phyloP scores from a whole-genome alignment of 352 stramenopile genomes.

The Phytopythium boreale region DNA sequence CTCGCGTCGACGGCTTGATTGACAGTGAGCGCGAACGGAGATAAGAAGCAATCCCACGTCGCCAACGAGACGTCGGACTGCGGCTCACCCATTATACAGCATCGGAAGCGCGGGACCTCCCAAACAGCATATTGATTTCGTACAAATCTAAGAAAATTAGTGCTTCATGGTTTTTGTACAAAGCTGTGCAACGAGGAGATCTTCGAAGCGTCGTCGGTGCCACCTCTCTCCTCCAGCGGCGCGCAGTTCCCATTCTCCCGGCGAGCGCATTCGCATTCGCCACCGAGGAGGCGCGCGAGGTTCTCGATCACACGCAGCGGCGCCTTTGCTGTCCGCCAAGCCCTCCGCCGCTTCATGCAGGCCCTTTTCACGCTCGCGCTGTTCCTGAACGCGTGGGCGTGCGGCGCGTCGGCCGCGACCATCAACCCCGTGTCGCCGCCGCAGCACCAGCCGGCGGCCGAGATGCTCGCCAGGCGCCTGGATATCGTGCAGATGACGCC shows the following conservation, averaged over 20 bases:
- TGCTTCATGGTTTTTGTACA: too few relatives aligned
- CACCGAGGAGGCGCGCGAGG: neutral
- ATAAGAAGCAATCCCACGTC: too few relatives aligned
- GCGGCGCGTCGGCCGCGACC: neutral
- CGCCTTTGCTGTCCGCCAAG: neutral
- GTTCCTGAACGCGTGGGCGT: slow-evolving; percentile 27
- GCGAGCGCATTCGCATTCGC: too few relatives aligned
- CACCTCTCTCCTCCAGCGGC: neutral
- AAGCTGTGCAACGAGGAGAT: too few relatives aligned
- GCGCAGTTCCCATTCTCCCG: neutral
- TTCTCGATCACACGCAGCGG: neutral
- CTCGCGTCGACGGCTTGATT: too few relatives aligned
- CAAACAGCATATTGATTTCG: too few relatives aligned
- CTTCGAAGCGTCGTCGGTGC: neutral
- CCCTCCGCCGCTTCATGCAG: slow-evolving; percentile 18
- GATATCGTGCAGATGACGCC: neutral
- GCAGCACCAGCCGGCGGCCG: neutral
- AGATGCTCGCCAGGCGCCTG: neutral
- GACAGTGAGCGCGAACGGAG: too few relatives aligned
- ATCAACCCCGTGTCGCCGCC: slow-evolving; percentile 1
- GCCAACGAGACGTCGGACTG: too few relatives aligned
- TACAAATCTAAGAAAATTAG: too few relatives aligned
- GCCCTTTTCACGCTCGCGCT: slow-evolving; percentile 41
- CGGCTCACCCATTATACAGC: too few relatives aligned
- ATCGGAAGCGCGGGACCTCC: too few relatives aligned